Percentiles rank a stretch among this genome's conserved stretches.
These are phyloP conservation scores for Rhytidiadelphus loreus DNA, from an alignment of 225 moss, liverwort and hornwort species.

Conservation along the genomic window DNA sequence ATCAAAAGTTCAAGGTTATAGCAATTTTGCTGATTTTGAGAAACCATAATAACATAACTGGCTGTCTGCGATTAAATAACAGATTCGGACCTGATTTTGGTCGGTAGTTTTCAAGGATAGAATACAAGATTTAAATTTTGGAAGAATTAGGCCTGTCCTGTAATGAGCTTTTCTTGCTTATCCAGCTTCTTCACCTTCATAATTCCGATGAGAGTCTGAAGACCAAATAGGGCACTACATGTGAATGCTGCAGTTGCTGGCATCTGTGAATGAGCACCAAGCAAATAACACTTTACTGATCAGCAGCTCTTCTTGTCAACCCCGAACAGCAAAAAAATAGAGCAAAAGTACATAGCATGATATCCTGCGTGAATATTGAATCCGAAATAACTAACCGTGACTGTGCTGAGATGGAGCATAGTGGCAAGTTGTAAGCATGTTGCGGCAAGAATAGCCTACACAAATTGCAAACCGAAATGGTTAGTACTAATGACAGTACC, in stretches of 20 bases:
- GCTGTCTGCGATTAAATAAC: background rate
- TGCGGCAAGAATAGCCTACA: constrained; percentile 83
- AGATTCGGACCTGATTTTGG: background rate
- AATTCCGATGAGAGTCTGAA: constrained; percentile 82
- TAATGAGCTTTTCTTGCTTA: constrained; percentile 91
- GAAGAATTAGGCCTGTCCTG: constrained; percentile 50
- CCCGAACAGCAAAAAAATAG: background rate
- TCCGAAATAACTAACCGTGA: constrained; percentile 41
- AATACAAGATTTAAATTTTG: constrained; percentile 9
- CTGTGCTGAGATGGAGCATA: constrained; percentile 86
- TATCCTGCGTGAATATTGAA: background rate
- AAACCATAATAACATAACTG: background rate
- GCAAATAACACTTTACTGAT: background rate
- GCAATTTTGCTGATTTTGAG: background rate
- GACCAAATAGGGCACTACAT: constrained; percentile 77
- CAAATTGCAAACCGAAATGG: background rate
- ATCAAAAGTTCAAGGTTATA: background rate
- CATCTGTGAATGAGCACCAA: constrained; percentile 33
- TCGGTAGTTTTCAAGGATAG: background rate
- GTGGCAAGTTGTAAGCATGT: constrained; percentile 86
- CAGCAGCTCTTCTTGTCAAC: background rate
- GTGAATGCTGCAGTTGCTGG: constrained; percentile 86
- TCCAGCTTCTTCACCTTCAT: constrained; percentile 87
- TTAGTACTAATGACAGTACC: background rate
- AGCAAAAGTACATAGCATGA: background rate